Percentiles rank a stretch among this genome's conserved stretches.
Evolutionary conservation across 1,139 yeast species (phyloP).

Genomic region (Kodamaea plutei): DNA sequence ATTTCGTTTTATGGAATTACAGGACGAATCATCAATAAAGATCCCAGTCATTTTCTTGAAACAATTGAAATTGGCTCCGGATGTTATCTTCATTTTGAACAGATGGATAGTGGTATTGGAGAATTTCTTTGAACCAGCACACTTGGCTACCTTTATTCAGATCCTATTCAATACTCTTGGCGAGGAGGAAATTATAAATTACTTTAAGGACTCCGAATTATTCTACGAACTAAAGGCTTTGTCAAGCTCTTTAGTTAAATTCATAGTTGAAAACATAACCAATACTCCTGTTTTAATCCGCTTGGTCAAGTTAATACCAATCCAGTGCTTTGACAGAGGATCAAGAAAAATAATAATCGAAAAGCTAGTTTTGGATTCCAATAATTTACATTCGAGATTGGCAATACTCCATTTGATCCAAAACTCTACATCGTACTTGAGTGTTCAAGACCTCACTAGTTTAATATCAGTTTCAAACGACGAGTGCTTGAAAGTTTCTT

Average conservation of each 20-base stretch:
- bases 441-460: no score
- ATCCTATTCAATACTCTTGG: slow-evolving; percentile 10
- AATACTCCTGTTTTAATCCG: no score
- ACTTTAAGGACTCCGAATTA: slow-evolving; percentile 17
- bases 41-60: slow-evolving; percentile 24
- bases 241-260: no score
- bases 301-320: slow-evolving; percentile 30
- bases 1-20: slow-evolving; percentile 48
- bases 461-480: no score
- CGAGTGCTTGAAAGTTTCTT: no score
- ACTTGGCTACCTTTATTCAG: slow-evolving; percentile 13
- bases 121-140: slow-evolving; percentile 21
- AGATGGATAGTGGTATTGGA: slow-evolving; percentile 58
- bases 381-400: no score
- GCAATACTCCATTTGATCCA: no score
- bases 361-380: no score
- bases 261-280: no score
- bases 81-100: slow-evolving; percentile 26
- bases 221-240: no score
- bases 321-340: slow-evolving; percentile 44
- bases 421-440: no score
- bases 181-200: slow-evolving; percentile 13
- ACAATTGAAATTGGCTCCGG: slow-evolving; percentile 13
- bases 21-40: slow-evolving; percentile 12
- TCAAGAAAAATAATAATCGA: slow-evolving; percentile 39